Evolutionary conservation across 2,329 filamentous ascomycete genomes (phyloP).

Genomic region (Cephalotrichum gorgonifer): DNA sequence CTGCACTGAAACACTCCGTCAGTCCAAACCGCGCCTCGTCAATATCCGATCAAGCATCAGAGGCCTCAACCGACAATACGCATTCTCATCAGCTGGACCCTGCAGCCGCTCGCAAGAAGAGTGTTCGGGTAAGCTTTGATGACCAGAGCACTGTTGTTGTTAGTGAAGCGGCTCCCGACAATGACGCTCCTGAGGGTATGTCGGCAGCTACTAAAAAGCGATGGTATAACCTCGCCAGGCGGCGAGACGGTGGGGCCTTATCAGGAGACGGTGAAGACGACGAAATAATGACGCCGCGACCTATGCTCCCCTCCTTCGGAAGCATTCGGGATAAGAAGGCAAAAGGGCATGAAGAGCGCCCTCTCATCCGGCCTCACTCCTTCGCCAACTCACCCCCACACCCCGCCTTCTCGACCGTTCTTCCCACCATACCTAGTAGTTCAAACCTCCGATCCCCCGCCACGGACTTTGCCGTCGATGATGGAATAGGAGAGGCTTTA

Average conservation of each 20-base stretch:
- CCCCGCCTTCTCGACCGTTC: constrained; percentile 1
- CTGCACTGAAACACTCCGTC: constrained; percentile 54
- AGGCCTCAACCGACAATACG: constrained; percentile 15
- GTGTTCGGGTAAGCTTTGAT: constrained; percentile 68
- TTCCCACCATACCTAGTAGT: constrained; percentile 10
- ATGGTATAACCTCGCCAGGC: constrained; percentile 38
- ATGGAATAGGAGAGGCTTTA: constrained; percentile 45
- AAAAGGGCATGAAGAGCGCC: constrained; percentile 42
- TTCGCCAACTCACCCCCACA: constrained; percentile 14
- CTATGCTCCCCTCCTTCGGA: constrained; percentile 63
- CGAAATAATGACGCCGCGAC: constrained; percentile 63
- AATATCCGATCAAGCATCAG: constrained; percentile 38
- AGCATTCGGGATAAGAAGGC: constrained; percentile 57
- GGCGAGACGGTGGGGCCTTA: constrained; percentile 12
- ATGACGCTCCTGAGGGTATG: constrained; percentile 25
- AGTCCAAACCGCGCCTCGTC: constrained; percentile 43
- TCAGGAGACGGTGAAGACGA: constrained; percentile 42
- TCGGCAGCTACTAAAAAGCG: constrained; percentile 19
- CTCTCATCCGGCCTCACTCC: constrained; percentile 41
- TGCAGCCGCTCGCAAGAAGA: constrained; percentile 45
- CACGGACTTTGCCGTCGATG: constrained; percentile 48
- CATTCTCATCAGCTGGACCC: not conserved
- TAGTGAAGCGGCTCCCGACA: constrained; percentile 31
- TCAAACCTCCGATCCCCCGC: constrained; percentile 7
- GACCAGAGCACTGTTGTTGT: constrained; percentile 49